phyloP scores from a whole-genome alignment of 495 filamentous ascomycete species.

The Clavariopsis aquatica region DNA sequence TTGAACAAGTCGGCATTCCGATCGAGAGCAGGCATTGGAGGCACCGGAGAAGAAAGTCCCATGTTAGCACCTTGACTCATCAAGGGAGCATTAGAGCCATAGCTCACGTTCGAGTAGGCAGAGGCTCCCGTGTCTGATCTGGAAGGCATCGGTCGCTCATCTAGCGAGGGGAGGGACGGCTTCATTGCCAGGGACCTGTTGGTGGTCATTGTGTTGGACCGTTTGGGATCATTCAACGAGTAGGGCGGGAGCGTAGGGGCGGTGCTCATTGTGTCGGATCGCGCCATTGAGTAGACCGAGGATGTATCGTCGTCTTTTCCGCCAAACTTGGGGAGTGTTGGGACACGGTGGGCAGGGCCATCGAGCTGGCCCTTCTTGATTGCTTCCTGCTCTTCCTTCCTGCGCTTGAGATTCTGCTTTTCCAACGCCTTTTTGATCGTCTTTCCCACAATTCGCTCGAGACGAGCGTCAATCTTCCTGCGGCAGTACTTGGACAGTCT shows the following conservation, averaged over 20 bases:
- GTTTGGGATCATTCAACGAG: constrained; percentile 57
- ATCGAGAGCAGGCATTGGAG: constrained; percentile 34
- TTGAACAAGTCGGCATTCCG: constrained; percentile 31
- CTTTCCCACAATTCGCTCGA: constrained; percentile 74
- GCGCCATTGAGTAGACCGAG: constrained; percentile 25
- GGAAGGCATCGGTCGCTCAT: constrained; percentile 40
- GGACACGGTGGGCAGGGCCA: constrained; percentile 56
- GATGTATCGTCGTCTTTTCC: constrained; percentile 50
- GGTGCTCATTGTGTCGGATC: constrained; percentile 23
- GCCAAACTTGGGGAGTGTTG: constrained; percentile 62
- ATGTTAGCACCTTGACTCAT: constrained; percentile 60
- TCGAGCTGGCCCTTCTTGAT: constrained; percentile 55
- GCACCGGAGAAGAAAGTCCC: constrained; percentile 45
- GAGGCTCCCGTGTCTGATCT: constrained; percentile 52
- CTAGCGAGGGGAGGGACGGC: constrained; percentile 51
- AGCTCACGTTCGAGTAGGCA: constrained; percentile 49
- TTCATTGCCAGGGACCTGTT: constrained; percentile 21
- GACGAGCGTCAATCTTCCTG: constrained; percentile 78
- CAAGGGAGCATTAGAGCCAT: constrained; percentile 60
- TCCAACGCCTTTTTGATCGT: constrained; percentile 85
- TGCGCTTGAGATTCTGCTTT: constrained; percentile 65
- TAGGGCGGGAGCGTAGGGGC: constrained; percentile 66
- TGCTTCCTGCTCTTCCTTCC: constrained; percentile 58
- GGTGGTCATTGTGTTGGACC: constrained; percentile 39
- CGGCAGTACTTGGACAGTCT: constrained; percentile 81